phyloP scores from a whole-genome alignment of 768 basidiomycete species.

The Kwoniella sp. region DNA sequence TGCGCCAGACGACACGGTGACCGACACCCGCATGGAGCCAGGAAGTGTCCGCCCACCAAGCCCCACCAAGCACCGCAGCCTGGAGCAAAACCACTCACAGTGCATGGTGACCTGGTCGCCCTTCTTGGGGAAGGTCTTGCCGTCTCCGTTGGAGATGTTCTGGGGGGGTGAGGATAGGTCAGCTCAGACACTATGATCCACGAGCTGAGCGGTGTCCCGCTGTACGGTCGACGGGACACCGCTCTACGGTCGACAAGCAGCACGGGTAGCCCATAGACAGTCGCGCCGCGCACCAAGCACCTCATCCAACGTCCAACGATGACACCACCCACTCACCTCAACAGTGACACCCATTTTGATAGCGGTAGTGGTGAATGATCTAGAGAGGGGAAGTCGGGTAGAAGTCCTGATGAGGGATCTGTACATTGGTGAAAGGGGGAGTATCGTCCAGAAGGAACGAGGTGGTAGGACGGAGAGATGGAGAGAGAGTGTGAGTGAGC shows the following conservation, averaged over 20 bases:
- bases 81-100: no score
- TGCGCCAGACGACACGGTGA: no score
- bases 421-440: no score
- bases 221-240: not conserved
- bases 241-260: no score
- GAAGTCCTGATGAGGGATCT: conserved; percentile 18
- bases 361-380: conserved; percentile 36
- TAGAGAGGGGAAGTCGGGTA: conserved; percentile 5
- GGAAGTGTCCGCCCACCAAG: no score
- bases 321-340: conserved; percentile 38
- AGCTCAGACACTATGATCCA: not conserved
- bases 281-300: no score
- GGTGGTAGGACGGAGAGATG: no score
- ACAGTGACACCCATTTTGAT: conserved; percentile 48
- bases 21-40: no score
- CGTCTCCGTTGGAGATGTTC: conserved; percentile 46
- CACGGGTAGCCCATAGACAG: not conserved
- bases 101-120: conserved; percentile 47
- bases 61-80: no score
- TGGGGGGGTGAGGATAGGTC: conserved; percentile 2
- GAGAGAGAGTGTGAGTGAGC: not conserved
- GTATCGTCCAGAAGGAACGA: no score
- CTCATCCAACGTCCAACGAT: no score
- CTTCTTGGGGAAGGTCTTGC: conserved; percentile 48
- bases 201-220: not conserved